Conservation (phyloP, 1,284 basidiomycete species). For the Austropuccinia psidii region DNA sequence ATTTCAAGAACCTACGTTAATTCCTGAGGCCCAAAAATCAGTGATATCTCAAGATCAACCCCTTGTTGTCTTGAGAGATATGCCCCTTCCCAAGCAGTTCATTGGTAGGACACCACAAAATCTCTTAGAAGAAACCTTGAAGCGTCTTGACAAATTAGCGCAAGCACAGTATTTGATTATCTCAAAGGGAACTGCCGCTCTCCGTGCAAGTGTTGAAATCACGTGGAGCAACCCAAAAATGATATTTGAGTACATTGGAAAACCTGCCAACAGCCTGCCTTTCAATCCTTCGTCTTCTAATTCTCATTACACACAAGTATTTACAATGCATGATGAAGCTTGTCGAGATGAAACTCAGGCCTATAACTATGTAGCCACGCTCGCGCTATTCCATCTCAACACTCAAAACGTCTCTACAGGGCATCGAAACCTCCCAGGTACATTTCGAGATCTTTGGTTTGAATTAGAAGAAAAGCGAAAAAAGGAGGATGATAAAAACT, state of each 20-base stretch:
- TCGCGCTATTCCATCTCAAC: constrained; percentile 57
- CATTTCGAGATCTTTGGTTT: constrained; percentile 85
- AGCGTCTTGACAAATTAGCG: constrained; percentile 49
- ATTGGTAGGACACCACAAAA: constrained; percentile 62
- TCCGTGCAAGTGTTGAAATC: constrained; percentile 44
- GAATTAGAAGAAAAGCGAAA: constrained; percentile 68
- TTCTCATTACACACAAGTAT: constrained; percentile 59
- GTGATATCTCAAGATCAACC: constrained; percentile 43
- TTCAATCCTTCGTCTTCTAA: constrained; percentile 39
- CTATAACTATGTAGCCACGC: constrained; percentile 79
- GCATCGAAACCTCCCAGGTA: constrained; percentile 58
- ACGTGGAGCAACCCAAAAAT: constrained; percentile 42
- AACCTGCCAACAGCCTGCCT: constrained; percentile 60
- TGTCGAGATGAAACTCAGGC: constrained; percentile 72
- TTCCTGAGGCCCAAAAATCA: constrained; percentile 50
- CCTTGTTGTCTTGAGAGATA: constrained; percentile 59
- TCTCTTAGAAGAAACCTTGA: constrained; percentile 61
- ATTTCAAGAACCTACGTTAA: constrained; percentile 56
- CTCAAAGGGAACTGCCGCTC: constrained; percentile 42
- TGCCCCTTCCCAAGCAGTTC: constrained; percentile 72
- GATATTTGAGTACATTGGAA: constrained; percentile 58
- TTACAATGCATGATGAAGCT: constrained; percentile 69
- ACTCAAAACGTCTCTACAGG: constrained; percentile 45
- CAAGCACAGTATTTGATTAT: constrained; percentile 40
- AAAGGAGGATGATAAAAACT: constrained; percentile 58